A percentile compares a stretch with the other conserved stretches of the same genome.
phyloP scores from a whole-genome alignment of 2,329 filamentous ascomycete species.

The Exophiala sp. region DNA sequence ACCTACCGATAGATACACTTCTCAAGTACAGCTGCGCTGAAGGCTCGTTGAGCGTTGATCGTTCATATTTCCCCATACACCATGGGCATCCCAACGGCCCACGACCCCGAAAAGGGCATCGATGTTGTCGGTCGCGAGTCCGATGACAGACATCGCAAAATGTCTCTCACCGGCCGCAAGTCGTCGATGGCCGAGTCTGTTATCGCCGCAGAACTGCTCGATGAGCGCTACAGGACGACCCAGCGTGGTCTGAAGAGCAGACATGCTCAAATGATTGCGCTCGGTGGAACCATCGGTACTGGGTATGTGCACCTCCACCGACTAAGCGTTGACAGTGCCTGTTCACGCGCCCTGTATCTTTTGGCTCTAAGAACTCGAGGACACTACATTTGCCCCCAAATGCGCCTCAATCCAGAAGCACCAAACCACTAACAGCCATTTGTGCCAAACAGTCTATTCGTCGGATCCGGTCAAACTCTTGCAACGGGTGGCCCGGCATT shows the following conservation, averaged over 20 bases:
- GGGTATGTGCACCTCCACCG: slow-evolving; percentile 13
- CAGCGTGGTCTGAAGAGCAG: slow-evolving; percentile 40
- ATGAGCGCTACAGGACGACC: slow-evolving; percentile 38
- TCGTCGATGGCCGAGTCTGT: slow-evolving; percentile 29
- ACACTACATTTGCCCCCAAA: background rate
- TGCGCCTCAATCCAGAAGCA: background rate
- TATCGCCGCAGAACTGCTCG: slow-evolving; percentile 38
- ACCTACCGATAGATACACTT: background rate
- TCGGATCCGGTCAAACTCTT: slow-evolving; percentile 24
- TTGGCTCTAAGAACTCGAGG: background rate
- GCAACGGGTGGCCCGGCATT: slow-evolving; percentile 26
- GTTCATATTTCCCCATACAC: background rate
- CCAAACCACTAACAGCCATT: background rate
- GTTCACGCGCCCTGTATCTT: background rate
- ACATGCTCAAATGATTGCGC: slow-evolving; percentile 38
- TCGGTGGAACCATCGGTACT: slow-evolving; percentile 28
- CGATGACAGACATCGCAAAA: slow-evolving; percentile 13
- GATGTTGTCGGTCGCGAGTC: slow-evolving; percentile 2
- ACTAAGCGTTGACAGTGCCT: no score
- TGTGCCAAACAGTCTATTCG: slow-evolving; percentile 21
- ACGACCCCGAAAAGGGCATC: slow-evolving; percentile 24
- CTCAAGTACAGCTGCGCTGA: background rate
- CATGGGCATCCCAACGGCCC: slow-evolving; percentile 9
- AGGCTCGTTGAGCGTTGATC: background rate
- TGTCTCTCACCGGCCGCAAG: slow-evolving; percentile 14